Evolutionary conservation across 2,329 filamentous ascomycete genomes (phyloP), one percentile per base, ranked within the genome.

Genomic region (Diatrype stigma): DNA sequence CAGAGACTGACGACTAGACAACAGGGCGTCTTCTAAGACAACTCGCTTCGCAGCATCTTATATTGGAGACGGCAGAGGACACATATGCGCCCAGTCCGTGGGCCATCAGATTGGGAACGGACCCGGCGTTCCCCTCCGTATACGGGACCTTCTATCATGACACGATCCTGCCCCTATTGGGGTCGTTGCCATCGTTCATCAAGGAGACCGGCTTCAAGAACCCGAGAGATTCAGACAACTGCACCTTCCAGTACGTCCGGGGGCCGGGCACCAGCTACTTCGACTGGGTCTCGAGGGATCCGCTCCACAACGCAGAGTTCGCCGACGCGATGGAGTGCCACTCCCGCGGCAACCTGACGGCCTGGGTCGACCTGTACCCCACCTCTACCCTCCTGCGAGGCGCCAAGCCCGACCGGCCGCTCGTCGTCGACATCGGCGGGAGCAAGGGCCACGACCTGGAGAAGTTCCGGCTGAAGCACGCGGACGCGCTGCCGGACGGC

Each of bases 301-400:
- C 64, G 3, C 46, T 49, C 3, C 60, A 67, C n/a, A 62, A 61
- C 1, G 51, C 58, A 3, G 59, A 66, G 40, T 71, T 72, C 52
- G 65, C 66, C 38, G 60, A 67, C 48, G 64, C 64, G 2, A 72
- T 72, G 68, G 62, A 69, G 49, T 69, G 67, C 49, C 68, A 71
- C 48, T 69, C 67, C 21, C 64, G 64, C 45, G 66, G 68, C 54
- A 72, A 70, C 48, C 60, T 70, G 26, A 68, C 65, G 3, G 54
- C 68, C 8, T 73, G 70, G 70, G 56, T 64, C 0, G 66, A 70
- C 6, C 53, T 71, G 1, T 69, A 67, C 42, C 66, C 65, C 2
- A 68, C 67, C 8, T 58, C 67, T 1, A 60, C 53, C 6, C 48
- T 72, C 6, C 21, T 70, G 2, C 47, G 52, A 4, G 62, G 49